Evolutionary conservation across 371 early-diverging fungal species (phyloP).

Genomic region (Rhizopus sp.): DNA sequence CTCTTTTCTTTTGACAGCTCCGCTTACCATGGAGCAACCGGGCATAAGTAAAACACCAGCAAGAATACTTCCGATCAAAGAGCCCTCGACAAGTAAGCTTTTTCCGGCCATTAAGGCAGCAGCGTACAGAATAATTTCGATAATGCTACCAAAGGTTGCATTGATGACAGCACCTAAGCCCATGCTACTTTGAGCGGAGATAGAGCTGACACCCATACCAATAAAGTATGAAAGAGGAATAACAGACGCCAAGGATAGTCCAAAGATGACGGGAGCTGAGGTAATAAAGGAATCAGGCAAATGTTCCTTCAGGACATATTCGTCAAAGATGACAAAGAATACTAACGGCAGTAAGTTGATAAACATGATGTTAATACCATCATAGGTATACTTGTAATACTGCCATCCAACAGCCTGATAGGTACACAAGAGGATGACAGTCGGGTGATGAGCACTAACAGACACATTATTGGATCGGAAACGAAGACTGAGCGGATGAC

Average conservation of each 20-base stretch:
- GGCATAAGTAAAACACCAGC: slow-evolving; percentile 91
- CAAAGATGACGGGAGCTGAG: slow-evolving; percentile 71
- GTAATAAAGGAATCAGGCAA: slow-evolving; percentile 61
- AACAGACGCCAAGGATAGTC: slow-evolving; percentile 77
- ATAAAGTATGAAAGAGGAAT: slow-evolving; percentile 95
- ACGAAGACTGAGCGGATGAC: slow-evolving; percentile 78
- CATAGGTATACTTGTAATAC: slow-evolving; percentile 93
- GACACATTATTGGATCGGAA: slow-evolving; percentile 62
- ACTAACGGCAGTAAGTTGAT: slow-evolving; percentile 89
- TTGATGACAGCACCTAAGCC: slow-evolving; percentile 95
- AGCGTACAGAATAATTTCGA: slow-evolving; percentile 92
- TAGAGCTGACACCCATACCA: slow-evolving; percentile 95
- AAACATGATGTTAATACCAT: slow-evolving; percentile 95
- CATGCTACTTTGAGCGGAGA: slow-evolving; percentile 92
- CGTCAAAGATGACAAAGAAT: slow-evolving; percentile 77
- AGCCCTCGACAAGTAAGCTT: slow-evolving; percentile 87
- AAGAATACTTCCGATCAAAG: slow-evolving; percentile 90
- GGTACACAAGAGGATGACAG: slow-evolving; percentile 74
- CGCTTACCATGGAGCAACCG: slow-evolving; percentile 92
- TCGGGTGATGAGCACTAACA: slow-evolving; percentile 36
- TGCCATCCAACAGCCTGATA: slow-evolving; percentile 79
- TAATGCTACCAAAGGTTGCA: slow-evolving; percentile 95
- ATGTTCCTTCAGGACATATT: slow-evolving; percentile 68
- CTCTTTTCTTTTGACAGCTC: slow-evolving; percentile 89
- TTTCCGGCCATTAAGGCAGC: slow-evolving; percentile 90